Conservation (phyloP, 306 rosid species). For the Vigna trinervia region DNA sequence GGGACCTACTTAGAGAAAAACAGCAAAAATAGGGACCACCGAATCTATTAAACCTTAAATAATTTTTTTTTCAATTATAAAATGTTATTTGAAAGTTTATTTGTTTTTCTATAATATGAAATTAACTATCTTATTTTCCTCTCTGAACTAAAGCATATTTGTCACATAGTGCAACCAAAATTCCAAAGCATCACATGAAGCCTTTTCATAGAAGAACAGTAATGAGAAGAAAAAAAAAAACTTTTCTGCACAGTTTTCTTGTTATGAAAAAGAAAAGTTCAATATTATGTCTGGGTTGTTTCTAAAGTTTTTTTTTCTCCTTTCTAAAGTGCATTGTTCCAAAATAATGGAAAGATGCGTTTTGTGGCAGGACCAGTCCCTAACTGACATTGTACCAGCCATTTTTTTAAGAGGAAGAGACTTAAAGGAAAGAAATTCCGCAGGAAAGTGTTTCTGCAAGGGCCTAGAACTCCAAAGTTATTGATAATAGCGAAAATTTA, state of each 20-base stretch:
- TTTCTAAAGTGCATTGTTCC: slow-evolving; percentile 18
- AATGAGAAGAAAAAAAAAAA: background rate
- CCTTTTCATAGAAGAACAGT: background rate
- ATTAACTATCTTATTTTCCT: too few relatives aligned
- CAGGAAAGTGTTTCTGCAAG: background rate
- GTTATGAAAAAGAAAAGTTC: background rate
- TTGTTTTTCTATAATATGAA: too few relatives aligned
- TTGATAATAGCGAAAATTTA: slow-evolving; percentile 16
- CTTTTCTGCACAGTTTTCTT: background rate
- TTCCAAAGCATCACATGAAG: background rate
- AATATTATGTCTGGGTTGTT: background rate
- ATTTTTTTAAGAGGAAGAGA: slow-evolving; percentile 7
- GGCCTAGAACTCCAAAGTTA: slow-evolving; percentile 6
- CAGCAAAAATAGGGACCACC: too few relatives aligned
- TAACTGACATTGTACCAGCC: background rate
- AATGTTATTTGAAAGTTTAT: too few relatives aligned
- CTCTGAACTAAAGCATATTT: background rate
- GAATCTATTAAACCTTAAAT: too few relatives aligned
- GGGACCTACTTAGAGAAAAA: too few relatives aligned
- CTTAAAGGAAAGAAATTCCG: slow-evolving; percentile 12
- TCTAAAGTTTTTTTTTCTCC: slow-evolving; percentile 1
- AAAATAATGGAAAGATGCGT: background rate
- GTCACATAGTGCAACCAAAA: background rate
- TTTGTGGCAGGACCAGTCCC: background rate
- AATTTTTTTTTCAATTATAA: too few relatives aligned